Percentiles rank a stretch among this genome's conserved stretches.
phyloP scores from a whole-genome alignment of 2,329 filamentous ascomycete species.

The Hypoxylon sp. region DNA sequence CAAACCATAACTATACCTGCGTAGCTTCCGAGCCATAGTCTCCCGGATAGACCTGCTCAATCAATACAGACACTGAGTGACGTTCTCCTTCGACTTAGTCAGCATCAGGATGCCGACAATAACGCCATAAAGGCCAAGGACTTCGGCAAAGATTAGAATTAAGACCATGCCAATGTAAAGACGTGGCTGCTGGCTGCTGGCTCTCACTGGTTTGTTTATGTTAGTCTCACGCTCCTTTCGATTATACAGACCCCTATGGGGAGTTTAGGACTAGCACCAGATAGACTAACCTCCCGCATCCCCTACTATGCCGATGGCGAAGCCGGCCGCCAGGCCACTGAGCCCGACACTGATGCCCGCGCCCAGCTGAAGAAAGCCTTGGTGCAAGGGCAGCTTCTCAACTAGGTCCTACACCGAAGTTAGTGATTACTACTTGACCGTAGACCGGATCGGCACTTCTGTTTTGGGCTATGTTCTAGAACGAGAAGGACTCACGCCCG shows the following conservation, averaged over 20 bases:
- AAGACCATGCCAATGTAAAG: slow-evolving; percentile 64
- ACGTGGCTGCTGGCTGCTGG: slow-evolving; percentile 63
- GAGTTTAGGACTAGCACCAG: not conserved
- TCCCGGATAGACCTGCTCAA: not conserved
- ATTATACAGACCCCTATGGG: not conserved
- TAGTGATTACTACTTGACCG: slow-evolving; percentile 4
- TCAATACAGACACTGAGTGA: slow-evolving; percentile 58
- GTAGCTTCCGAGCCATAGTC: not conserved
- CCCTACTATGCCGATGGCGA: slow-evolving; percentile 63
- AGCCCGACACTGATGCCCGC: slow-evolving; percentile 62
- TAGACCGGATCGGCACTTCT: not conserved
- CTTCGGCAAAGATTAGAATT: slow-evolving; percentile 64
- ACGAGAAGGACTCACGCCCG: slow-evolving; percentile 43
- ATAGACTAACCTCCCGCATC: slow-evolving; percentile 60
- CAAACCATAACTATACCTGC: not conserved
- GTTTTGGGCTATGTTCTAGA: not conserved
- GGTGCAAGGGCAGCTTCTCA: slow-evolving; percentile 61
- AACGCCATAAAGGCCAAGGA: slow-evolving; percentile 59
- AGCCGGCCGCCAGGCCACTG: slow-evolving; percentile 63
- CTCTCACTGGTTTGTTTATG: slow-evolving; percentile 55
- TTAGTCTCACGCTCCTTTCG: slow-evolving; percentile 1
- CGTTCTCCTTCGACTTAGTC: slow-evolving; percentile 58
- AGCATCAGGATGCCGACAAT: slow-evolving; percentile 66
- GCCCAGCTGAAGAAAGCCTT: slow-evolving; percentile 61
- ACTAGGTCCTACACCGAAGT: slow-evolving; percentile 48